Percentiles rank a stretch among this genome's conserved stretches.
Conservation (phyloP, 225 moss, liverwort and hornwort species). For the Physcomitrellopsis africana region DNA sequence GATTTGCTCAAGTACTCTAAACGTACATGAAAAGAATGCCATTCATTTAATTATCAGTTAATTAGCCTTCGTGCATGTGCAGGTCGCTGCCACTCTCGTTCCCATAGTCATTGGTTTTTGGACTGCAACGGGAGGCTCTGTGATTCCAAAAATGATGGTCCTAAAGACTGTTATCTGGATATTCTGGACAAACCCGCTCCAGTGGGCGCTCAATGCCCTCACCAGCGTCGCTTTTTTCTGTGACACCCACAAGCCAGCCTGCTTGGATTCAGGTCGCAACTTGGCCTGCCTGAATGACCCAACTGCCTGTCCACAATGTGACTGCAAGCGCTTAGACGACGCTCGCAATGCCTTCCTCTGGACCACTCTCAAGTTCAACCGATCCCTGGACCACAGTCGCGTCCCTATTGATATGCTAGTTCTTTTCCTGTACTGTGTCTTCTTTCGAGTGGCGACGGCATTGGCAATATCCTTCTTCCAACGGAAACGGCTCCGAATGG, state of each 20-base stretch:
- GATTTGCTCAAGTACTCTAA: background rate
- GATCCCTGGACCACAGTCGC: constrained; percentile 53
- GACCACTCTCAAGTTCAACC: constrained; percentile 63
- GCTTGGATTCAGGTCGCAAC: constrained; percentile 71
- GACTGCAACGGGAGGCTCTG: constrained; percentile 80
- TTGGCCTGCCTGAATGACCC: constrained; percentile 50
- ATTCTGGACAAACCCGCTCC: constrained; percentile 92
- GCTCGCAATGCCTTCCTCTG: constrained; percentile 56
- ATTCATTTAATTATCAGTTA: background rate
- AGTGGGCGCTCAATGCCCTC: constrained; percentile 69
- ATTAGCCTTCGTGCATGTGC: constrained; percentile 29
- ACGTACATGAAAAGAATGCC: background rate
- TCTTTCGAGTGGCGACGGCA: constrained; percentile 59
- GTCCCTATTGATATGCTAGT: constrained; percentile 61
- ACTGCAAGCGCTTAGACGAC: constrained; percentile 72
- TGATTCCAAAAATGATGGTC: constrained; percentile 71
- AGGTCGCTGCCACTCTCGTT: constrained; percentile 72
- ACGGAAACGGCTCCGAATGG: constrained; percentile 23
- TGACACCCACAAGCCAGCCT: constrained; percentile 60
- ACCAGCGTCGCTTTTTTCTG: constrained; percentile 83
- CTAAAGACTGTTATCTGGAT: constrained; percentile 73
- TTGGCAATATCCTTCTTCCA: background rate
- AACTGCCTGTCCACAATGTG: constrained; percentile 63
- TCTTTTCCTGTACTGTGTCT: constrained; percentile 50
- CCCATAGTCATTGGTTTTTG: constrained; percentile 82